Evolutionary conservation across 2,329 filamentous ascomycete species (phyloP), one percentile per base, ranked within the genome.

Genomic region (Drechslera avenae): DNA sequence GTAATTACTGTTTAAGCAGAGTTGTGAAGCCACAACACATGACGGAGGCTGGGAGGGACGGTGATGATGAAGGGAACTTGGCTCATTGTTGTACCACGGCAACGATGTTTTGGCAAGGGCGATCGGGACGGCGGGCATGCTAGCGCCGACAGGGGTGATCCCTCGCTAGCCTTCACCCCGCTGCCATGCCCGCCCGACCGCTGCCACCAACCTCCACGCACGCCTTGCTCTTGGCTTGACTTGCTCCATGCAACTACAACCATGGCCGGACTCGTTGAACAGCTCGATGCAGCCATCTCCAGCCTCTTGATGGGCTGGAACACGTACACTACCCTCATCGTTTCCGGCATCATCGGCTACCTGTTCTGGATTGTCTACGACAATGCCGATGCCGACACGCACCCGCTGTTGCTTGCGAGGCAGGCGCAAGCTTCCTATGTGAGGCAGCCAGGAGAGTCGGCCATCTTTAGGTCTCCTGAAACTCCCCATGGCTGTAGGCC

Each of bases 371-470:
- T 86, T 36, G 76, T 95, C 58, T 78, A 89, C 64, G 85, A 85
- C 54, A 82, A 84, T 42, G 83, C 85, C 53, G 93, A 97, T 45
- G 89, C 94, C 5, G 94, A 99, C 77, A 88, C 89, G 4, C 94
- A 97, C 74, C 93, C 94, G 28, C 86, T 96, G 74, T 83, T 97
- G 39, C 86, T 99, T 21, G 89, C 90, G 47, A 85, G 93, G 46
- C 94, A 97, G 79, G 85, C 91, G 2, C 81, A 86, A 57, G 82
- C 88, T 42, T 89, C 90, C 7, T 84, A 87, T 10, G 88, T 97
- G 45, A 84, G 94, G 63, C 86, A 93, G 63, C 84, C 89, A 50
- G 88, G 90, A 60, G 89, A 97, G 75, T 96, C 91, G 33, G 87
- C 94, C 39, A 78, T 91, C 54, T 96, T 93, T 75, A 83, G 94